Base-by-base conservation (phyloP, 768 basidiomycete species). In the Heimioporus sp. region DNA sequence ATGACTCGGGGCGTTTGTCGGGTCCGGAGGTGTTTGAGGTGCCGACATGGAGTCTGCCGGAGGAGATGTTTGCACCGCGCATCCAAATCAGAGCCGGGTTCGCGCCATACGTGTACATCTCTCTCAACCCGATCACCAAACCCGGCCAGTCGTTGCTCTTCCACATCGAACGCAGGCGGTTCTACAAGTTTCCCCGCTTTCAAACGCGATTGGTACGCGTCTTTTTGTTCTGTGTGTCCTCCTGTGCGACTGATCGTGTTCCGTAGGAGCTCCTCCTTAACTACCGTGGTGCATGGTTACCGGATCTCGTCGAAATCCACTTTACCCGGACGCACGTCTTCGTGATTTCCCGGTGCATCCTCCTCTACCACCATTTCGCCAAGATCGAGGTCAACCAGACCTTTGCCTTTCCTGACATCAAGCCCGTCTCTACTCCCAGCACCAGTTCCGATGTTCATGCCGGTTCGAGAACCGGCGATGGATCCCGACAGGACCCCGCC, bases 181-280 rank as follows among this genome's bases (percentile, higher is more conserved):
- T 61, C 47, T 58, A 55, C 51, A 65, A 61, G 40, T 63, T 59
- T 19, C 62, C 62, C 12, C 46, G 37, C 10, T 65, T 62, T 17
- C 49, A 55, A 38, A 55, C 53, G 7, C 59, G 43, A 24, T 20
- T 50, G 53, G 59, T 61, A 47, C 13, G 7, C 35, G 44, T 21
- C 12, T 11, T 40, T 7, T 21, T 40, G 3, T 7, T 37, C 0
- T 3, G 11, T 16, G 1, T 9, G 12, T 35, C 16, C 7, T 13
- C 16, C 36, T 35, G 21, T 19, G 12, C 17, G 15, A 5, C 20
- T 28, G 24, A 28, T 28, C 5, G 24, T 28, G 24, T 28, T 28
- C 24, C 24, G 6, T 28, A 63, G 62, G 56, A 58, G 4, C 31
- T 53, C 9, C 49, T 62, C 19, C 31, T 58, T 20, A 51, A 46